Evolutionary conservation across 1,284 basidiomycete species (phyloP), one percentile per base, ranked within the genome.

Genomic region (Violaceomyces palustris): DNA sequence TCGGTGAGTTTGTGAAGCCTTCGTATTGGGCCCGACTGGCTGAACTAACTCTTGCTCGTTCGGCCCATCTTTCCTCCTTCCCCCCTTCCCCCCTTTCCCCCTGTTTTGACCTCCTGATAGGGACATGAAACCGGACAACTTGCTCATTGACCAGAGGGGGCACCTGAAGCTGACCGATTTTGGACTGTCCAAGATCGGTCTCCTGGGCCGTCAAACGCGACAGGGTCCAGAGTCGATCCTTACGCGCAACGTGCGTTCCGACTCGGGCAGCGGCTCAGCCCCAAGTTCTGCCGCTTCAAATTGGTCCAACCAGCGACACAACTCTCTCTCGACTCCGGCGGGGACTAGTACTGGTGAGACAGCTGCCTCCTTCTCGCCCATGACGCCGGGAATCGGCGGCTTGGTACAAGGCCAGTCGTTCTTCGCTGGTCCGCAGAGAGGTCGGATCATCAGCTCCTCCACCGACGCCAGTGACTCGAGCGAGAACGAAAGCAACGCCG

Each of bases 121-220:
- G 78, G 94, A 99, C 74, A 77, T 99, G 64, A 99, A 99, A 74
- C 93, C 93, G 10, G 93, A 98, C 76, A 98, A 98, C 72, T 76
- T 97, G 34, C 84, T 98, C 28, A 97, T 98, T 64, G 92, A 98
- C 75, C 83, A 88, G 38, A 86, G 90, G 61, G 93, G 93, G 9
- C 93, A 98, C 72, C 79, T 98, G 60, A 97, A 97, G 75, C 81
- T 98, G 25, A 97, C 93, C 18, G 94, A 99, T 75, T 99, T 98
- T 74, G 94, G 94, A 47, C 77, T 99, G 19, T 96, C 91, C 55
- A 84, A 91, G 69, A 96, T 97, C 62, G 94, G 94, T 82, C 78
- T 99, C 23, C 79, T 99, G 15, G 92, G 93, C 39, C 88, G 94
- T 68, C 94, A 99, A 74, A 68, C 62, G 11, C 55, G 58, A 6